Base-by-base conservation (phyloP, 1,284 basidiomycete species). In the Sanghuangporus sanghuang region DNA sequence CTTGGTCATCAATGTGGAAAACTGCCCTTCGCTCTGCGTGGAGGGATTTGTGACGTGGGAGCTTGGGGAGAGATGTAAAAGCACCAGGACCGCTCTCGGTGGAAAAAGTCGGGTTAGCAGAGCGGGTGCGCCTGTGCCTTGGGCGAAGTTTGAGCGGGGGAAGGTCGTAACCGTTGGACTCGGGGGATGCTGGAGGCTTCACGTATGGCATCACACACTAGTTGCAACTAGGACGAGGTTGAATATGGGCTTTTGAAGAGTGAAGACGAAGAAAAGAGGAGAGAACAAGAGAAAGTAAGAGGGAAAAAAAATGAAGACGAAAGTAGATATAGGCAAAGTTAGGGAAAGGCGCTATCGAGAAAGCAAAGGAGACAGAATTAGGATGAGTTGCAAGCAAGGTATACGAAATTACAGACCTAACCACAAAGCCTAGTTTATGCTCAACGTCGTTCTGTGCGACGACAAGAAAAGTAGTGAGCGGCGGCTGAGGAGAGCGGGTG, bases 1-100 rank as follows among this genome's bases (percentile, higher is more conserved):
- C 65, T 18, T 74, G 71, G 61, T 77, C 73, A 65, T 72, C 69
- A 68, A 75, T 68, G 66, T 75, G 74, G 69, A 80, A 79, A 61
- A 75, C 71, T 39, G 73, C 68, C 59, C 71, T 72, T 68, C 75
- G 73, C 38, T 63, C 62, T 65, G 71, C 65, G 62, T 67, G 64
- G 40, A 61, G 50, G 0, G 62, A 57, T 1, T 68, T 70, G 59
- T 80, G 74, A n/a, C 79, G 77, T 36, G 86, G 85, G 58, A 86
- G 78, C 49, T 72, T 67, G 18, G 78, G 76, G 57, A 87, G 76
- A 12, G 82, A 75, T 23, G 75, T 75, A 67, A 86, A 85, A 14
- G 85, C 78, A 67, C 83, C 83, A 11, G 78, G 75, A 35, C 80
- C 79, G 46, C 72, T 74, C 67, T 83, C 81, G 54, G 78, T 76